Percentiles rank a stretch among this genome's conserved stretches.
Conservation (phyloP, 371 early-diverging fungal genomes). For the Mucor indicus region DNA sequence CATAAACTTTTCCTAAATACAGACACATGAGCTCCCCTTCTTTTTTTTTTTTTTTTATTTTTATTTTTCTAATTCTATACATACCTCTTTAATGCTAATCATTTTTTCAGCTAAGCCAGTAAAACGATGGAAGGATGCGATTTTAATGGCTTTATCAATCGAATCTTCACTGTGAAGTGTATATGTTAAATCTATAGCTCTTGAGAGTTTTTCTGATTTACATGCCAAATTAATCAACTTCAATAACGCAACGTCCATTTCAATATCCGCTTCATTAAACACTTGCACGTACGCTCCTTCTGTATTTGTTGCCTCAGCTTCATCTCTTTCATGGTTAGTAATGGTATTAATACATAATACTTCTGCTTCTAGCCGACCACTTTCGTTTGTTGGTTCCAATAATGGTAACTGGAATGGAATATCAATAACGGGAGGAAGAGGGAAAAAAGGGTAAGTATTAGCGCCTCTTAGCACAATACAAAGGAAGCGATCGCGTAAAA, state of each 20-base stretch:
- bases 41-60: no score
- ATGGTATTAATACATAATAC: conserved; percentile 43
- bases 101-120: conserved; percentile 77
- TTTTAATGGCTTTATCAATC: conserved; percentile 77
- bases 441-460: conserved; percentile 65
- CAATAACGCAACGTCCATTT: conserved; percentile 77
- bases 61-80: no score
- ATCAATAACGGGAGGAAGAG: conserved; percentile 73
- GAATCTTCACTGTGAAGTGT: conserved; percentile 57
- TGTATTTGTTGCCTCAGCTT: conserved; percentile 41
- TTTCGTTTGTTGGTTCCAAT: conserved; percentile 23
- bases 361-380: conserved; percentile 62
- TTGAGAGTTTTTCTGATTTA: conserved; percentile 63
- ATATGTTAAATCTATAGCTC: conserved; percentile 74
- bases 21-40: no score
- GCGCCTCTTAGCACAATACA: conserved; percentile 59
- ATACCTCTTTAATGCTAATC: conserved; percentile 70
- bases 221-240: conserved; percentile 78
- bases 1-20: conserved; percentile 9
- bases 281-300: conserved; percentile 37
- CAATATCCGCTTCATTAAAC: conserved; percentile 47
- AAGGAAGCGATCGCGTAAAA: conserved; percentile 59
- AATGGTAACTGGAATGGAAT: conserved; percentile 74
- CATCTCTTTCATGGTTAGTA: conserved; percentile 47
- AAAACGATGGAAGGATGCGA: conserved; percentile 68